These are phyloP conservation scores for Pseudohyphozyma bogoriensis DNA, from an alignment of 768 basidiomycete genomes.

Conservation along the genomic window DNA sequence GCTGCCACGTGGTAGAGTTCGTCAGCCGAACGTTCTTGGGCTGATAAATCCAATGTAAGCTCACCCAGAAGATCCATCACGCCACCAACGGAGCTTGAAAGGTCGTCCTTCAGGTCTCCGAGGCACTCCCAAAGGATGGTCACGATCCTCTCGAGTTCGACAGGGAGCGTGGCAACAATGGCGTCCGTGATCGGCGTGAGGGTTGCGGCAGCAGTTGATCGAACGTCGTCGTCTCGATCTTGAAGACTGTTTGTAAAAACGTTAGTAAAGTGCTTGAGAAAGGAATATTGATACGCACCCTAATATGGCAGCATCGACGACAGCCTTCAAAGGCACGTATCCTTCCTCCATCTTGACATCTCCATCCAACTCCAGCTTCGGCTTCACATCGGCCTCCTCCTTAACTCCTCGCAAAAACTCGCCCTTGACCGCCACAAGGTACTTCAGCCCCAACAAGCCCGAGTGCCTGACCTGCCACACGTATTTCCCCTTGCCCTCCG, in stretches of 20 bases:
- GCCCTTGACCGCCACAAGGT: conserved; percentile 85
- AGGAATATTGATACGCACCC: conserved; percentile 50
- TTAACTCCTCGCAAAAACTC: conserved; percentile 56
- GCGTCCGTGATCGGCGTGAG: conserved; percentile 74
- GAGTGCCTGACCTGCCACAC: conserved; percentile 97
- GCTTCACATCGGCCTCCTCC: conserved; percentile 11
- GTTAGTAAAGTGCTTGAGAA: not conserved
- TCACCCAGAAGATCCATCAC: conserved; percentile 81
- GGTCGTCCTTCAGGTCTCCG: conserved; percentile 85
- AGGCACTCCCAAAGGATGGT: conserved; percentile 84
- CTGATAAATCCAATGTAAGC: not conserved
- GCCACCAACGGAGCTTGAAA: conserved; percentile 89
- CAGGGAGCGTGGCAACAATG: conserved; percentile 59
- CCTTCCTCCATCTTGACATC: not conserved
- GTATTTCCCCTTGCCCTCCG: conserved; percentile 45
- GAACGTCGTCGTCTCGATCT: conserved; percentile 90
- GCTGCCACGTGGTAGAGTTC: conserved; percentile 1
- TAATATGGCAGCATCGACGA: conserved; percentile 80
- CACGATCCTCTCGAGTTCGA: conserved; percentile 61
- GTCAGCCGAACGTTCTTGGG: not conserved
- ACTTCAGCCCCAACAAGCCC: conserved; percentile 93
- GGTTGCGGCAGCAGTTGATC: conserved; percentile 86
- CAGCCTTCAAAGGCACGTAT: conserved; percentile 55
- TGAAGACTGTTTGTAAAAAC: conserved; percentile 50
- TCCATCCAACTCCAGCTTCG: too few relatives aligned